These are phyloP conservation scores for Termitomyces sp. DNA, from an alignment of 768 basidiomycete species.

Conservation along the genomic window DNA sequence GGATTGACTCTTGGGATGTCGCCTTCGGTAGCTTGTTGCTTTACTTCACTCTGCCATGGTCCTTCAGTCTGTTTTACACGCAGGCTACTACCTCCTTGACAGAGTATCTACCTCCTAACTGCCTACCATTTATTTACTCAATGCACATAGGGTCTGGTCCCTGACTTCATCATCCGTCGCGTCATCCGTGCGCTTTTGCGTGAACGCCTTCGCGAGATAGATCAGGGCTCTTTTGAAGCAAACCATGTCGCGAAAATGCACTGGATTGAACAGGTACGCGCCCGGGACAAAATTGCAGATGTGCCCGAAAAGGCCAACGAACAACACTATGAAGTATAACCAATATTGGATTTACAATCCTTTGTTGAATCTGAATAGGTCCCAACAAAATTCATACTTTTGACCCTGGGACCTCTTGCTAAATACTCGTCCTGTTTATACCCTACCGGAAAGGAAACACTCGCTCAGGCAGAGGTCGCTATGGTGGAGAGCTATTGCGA, in stretches of 20 bases:
- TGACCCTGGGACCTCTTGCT: slow-evolving; percentile 57
- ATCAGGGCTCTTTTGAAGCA: slow-evolving; percentile 50
- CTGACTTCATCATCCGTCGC: slow-evolving; percentile 43
- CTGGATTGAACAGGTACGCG: slow-evolving; percentile 54
- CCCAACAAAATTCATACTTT: slow-evolving; percentile 55
- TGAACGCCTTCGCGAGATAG: slow-evolving; percentile 53
- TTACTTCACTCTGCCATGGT: not conserved
- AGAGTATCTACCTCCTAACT: not conserved
- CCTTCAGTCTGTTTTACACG: not conserved
- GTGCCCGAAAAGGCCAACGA: slow-evolving; percentile 65
- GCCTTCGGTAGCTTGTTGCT: not conserved
- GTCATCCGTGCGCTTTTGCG: slow-evolving; percentile 37
- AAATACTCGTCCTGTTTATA: slow-evolving; percentile 68
- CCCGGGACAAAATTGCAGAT: slow-evolving; percentile 48
- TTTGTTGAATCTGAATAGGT: slow-evolving; percentile 30
- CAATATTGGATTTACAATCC: not conserved
- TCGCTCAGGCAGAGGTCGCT: slow-evolving; percentile 57
- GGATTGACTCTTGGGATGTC: not conserved
- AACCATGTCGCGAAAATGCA: slow-evolving; percentile 64
- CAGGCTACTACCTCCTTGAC: slow-evolving; percentile 1
- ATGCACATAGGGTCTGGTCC: slow-evolving; percentile 46
- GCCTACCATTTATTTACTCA: not conserved
- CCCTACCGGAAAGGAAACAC: slow-evolving; percentile 50
- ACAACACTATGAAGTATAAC: slow-evolving; percentile 66
- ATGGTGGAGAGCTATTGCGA: slow-evolving; percentile 65